Evolutionary conservation across 2,329 filamentous ascomycete species (phyloP).

Genomic region (Periconia sp.): DNA sequence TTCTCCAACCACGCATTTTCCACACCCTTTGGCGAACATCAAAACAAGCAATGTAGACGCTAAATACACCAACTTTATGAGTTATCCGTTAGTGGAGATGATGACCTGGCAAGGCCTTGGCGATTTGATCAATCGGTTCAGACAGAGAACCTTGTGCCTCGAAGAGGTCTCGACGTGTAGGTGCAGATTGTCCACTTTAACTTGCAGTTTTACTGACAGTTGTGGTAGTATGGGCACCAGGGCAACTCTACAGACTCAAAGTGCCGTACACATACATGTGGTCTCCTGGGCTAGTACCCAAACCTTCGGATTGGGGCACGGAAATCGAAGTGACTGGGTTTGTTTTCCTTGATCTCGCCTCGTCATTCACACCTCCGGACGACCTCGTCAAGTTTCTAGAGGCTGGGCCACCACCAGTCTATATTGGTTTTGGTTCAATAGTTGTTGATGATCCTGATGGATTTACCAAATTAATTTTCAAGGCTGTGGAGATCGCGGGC

Average conservation of each 20-base stretch:
- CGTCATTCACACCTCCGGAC: conserved; percentile 60
- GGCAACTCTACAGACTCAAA: conserved; percentile 69
- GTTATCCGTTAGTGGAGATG: conserved; percentile 78
- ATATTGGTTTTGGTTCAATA: conserved; percentile 77
- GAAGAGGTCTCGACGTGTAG: conserved; percentile 76
- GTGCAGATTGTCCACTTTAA: conserved; percentile 27
- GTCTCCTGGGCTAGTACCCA: conserved; percentile 66
- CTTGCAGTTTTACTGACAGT: not conserved
- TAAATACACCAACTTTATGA: conserved; percentile 77
- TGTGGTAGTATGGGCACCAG: conserved; percentile 77
- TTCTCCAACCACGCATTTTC: conserved; percentile 73
- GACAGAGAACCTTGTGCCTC: conserved; percentile 67
- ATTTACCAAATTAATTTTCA: conserved; percentile 72
- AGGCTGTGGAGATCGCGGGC: conserved; percentile 65
- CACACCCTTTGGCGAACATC: conserved; percentile 76
- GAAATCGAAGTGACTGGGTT: conserved; percentile 77
- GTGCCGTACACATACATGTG: conserved; percentile 71
- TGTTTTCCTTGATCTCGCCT: conserved; percentile 72
- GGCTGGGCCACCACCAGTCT: conserved; percentile 59
- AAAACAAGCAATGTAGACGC: conserved; percentile 71
- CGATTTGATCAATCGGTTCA: conserved; percentile 75
- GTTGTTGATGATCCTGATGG: conserved; percentile 71
- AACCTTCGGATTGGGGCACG: conserved; percentile 67
- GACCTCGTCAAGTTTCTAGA: conserved; percentile 49
- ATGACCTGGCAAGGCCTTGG: conserved; percentile 68